Evolutionary conservation across 2,329 filamentous ascomycete genomes (phyloP), one percentile per base, ranked within the genome.

Genomic region (Verticillium nubilum): DNA sequence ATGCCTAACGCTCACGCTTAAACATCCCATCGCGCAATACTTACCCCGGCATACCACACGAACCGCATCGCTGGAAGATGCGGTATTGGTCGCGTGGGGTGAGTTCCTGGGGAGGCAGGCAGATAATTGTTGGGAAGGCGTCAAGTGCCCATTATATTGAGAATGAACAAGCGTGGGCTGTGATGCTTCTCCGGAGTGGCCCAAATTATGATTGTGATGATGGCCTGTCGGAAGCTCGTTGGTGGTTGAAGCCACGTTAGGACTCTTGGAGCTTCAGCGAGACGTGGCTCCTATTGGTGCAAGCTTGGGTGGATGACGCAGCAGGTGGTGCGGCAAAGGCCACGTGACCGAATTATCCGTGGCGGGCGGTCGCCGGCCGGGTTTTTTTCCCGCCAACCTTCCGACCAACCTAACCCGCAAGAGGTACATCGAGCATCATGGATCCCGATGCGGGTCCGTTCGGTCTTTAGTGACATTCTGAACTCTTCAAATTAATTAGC

Each of bases 1-100:
- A 58, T 23, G 19, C 19, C 19, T 19, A 25, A 37, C n/a, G 33
- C 12, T 47, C 42, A 10, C 7, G n/a, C 52, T 28, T 57, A 52
- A 52, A 58, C 42, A 27, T 47, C 25, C 17, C 15, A 19, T 35
- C 54, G 19, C 13, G 42, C 7, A 23, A 23, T 47, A 76, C 82
- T 72, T 80, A 85, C 83, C 78, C 82, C 82, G 69, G 82, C 81
- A 70, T 86, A 86, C 81, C 82, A 85, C 64, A 77, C 76, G 66
- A 86, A 72, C 70, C 83, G 81, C 83, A 86, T 85, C 68, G 74
- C 81, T 47, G 42, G 19, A 25, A 23, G 42, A 47, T 61, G 61
- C 58, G 54, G 57, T 58, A 61, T 61, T 60, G 50, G 42, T 25
- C 42, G 19, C 42, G 42, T 23, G n/a, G n/a, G 23, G 54, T 42